Base-by-base conservation (phyloP, 1,284 basidiomycete species). In the Papiliotrema laurentii region DNA sequence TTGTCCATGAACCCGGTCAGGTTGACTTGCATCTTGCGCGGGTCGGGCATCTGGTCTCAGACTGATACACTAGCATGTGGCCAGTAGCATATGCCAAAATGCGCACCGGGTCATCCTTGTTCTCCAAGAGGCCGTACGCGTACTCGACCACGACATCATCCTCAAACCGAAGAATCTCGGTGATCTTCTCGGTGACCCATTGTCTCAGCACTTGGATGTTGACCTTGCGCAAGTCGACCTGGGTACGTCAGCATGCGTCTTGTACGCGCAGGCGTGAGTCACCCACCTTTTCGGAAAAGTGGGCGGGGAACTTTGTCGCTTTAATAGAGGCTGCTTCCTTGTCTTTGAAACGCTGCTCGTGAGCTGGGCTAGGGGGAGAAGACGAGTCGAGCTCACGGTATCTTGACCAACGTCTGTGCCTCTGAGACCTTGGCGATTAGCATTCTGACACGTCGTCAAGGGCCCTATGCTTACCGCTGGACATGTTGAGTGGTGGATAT, bases 101-200 rank as follows among this genome's bases (percentile, higher is more conserved):
- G 73, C 83, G 60, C 57, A 93, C 90, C n/a, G 87, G 85, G 57
- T 86, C 80, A 22, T 81, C 80, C 42, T 83, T 78, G 61, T 94
- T 89, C 69, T 98, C 94, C 6, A 98, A 75, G 38, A 97, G 79
- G 19, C 89, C 89, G 81, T 89, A 87, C 16, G 90, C 89, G 68
- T 96, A 97, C 71, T 97, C 94, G 24, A 96, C 85, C 26, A 98
- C 87, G 33, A 98, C 86, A 66, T 98, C 94, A 71, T 98, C 94
- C 67, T 98, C 94, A 44, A 97, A 84, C 5, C 91, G 90, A 33
- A 94, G 82, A 21, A 97, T 80, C 60, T 92, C 87, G 4, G 87
- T 82, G 48, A 96, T 83, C 67, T 89, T 89, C 75, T 89, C 89
- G 4, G 89, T 85, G 51, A 97, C 86, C 94, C 94, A 98, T 2